phyloP scores from a whole-genome alignment of 352 stramenopile species.

The Globisporangium heterothallicum region DNA sequence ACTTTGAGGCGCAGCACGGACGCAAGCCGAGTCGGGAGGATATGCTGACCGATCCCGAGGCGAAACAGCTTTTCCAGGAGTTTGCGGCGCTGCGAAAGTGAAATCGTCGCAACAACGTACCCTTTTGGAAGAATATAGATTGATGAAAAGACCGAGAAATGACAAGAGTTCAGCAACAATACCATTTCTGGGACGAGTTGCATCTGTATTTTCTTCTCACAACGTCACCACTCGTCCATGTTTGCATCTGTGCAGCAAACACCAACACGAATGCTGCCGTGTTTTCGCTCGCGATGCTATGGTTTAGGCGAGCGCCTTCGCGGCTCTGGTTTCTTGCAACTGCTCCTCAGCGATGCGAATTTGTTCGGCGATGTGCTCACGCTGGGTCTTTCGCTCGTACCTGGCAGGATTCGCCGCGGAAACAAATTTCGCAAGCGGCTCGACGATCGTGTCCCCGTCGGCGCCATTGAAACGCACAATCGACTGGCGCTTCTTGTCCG shows the following conservation, averaged over 20 bases:
- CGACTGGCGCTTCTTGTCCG: constrained; percentile 67
- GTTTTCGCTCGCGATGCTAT: too few relatives aligned
- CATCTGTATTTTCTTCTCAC: too few relatives aligned
- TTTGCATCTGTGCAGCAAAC: too few relatives aligned
- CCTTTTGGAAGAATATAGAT: too few relatives aligned
- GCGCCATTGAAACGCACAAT: constrained; percentile 83
- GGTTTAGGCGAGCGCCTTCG: constrained; percentile 21
- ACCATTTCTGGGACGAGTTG: too few relatives aligned
- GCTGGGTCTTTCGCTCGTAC: constrained; percentile 61
- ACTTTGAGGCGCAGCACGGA: constrained; percentile 47
- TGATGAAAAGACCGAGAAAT: too few relatives aligned
- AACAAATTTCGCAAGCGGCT: constrained; percentile 56
- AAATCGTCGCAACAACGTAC: too few relatives aligned
- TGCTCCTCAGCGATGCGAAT: constrained; percentile 49
- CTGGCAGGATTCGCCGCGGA: constrained; percentile 39
- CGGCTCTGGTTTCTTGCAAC: constrained; percentile 54
- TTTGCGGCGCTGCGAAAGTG: constrained; percentile 72
- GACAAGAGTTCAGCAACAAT: too few relatives aligned
- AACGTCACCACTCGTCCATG: too few relatives aligned
- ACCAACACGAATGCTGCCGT: background rate
- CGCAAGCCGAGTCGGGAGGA: constrained; percentile 60
- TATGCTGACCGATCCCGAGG: constrained; percentile 47
- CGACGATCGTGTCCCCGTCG: constrained; percentile 64
- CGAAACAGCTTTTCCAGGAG: constrained; percentile 62
- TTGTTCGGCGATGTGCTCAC: constrained; percentile 49